Base-by-base conservation (phyloP, 768 basidiomycete genomes). In the Suillus subaureus region DNA sequence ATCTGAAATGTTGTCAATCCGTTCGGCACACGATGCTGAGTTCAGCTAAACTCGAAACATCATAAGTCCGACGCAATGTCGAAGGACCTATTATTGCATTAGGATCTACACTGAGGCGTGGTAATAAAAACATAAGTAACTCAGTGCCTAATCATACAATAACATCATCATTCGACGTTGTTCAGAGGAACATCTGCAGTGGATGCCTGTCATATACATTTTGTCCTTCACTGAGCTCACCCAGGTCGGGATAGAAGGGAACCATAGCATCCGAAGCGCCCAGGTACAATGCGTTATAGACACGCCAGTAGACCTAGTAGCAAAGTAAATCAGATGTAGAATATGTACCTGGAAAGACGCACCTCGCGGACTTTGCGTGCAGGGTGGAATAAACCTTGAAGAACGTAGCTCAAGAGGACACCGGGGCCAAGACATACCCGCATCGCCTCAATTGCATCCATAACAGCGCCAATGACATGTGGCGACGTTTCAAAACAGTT, bases 361-460 rank as follows among this genome's bases (percentile, higher is more conserved):
- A 97, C 94, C 82, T 99, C 97, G 64, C 97, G 87, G 28, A 99
- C 97, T 77, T 97, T 96, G 66, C 97, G 83, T 4, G 97, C 96
- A 1, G 97, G 97, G 72, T 99, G 97, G 87, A 96, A 98, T 62
- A 99, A 80, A 4, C 97, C 97, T 75, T 97, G 96, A 6, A 99
- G 81, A 47, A 94, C 89, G 75, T 99, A 98, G 75, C 91, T 93
- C 64, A 99, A 82, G 57, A 99, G 81, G 8, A 97, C 86, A 42
- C 97, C 97, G 0, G 97, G 95, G 2, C 97, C 97, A 49, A 99
- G 82, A 9, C 96, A 95, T 49, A 99, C 92, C 28, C 96, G 86
- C 96, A 99, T 98, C 1, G 94, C 93, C 78, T 99, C 97, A 71
- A 99, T 85, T 0, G 97, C 97, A 58, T 99, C 97, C 94, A 98